Evolutionary conservation across 208 protist species (phyloP).

Genomic region (Angomonas ambiguus): DNA sequence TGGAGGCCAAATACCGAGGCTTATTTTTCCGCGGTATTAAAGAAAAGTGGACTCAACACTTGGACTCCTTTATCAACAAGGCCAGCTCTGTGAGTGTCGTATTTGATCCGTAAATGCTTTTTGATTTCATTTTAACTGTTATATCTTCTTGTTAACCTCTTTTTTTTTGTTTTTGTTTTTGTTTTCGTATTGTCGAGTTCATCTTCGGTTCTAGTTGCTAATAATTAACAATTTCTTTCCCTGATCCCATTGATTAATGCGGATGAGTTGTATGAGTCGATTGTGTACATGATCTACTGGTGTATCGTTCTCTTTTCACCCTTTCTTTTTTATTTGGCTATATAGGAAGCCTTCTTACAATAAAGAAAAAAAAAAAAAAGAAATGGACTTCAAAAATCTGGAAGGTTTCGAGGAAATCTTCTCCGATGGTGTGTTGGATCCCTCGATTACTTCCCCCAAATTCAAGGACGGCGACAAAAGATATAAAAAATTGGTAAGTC

Average conservation of each 20-base stretch:
- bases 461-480: slow-evolving; percentile 18
- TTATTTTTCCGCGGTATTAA: slow-evolving; percentile 62
- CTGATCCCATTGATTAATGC: no score
- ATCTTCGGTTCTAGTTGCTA: no score
- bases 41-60: slow-evolving; percentile 32
- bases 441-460: slow-evolving; percentile 11
- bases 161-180: slow-evolving; percentile 2
- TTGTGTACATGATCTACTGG: no score
- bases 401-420: slow-evolving; percentile 42
- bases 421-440: slow-evolving; percentile 34
- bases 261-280: no score
- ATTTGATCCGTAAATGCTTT: slow-evolving; percentile 39
- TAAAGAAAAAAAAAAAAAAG: background rate
- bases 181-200: no score
- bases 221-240: slow-evolving; percentile 13
- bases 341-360: background rate
- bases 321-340: background rate
- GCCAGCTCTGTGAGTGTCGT: slow-evolving; percentile 61
- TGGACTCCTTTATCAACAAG: slow-evolving; percentile 44
- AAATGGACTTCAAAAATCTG: slow-evolving; percentile 26
- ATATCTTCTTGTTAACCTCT: background rate
- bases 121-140: background rate
- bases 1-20: slow-evolving; percentile 59
- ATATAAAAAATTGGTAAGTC: slow-evolving; percentile 28
- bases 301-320: slow-evolving; percentile 2